Conservation (phyloP, 139 green algal species). For the Picochlorum sp. region DNA sequence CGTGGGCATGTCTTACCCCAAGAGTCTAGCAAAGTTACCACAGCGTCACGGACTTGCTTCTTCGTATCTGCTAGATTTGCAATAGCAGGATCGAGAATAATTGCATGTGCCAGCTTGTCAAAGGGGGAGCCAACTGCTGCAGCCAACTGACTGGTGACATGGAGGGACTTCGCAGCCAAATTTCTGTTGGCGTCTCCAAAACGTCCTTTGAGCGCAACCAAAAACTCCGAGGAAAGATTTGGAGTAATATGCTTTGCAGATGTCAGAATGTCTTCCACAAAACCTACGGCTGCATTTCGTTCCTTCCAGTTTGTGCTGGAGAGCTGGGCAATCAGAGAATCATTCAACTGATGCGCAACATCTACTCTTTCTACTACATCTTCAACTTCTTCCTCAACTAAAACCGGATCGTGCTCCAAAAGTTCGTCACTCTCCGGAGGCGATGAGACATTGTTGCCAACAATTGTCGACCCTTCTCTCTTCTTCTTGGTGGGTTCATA, state of each 20-base stretch:
- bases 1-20: conserved; percentile 47
- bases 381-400: conserved; percentile 12
- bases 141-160: conserved; percentile 67
- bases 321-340: conserved; percentile 40
- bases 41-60: conserved; percentile 63
- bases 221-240: conserved; percentile 33
- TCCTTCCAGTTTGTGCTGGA: conserved; percentile 85
- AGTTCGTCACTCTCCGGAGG: conserved; percentile 6
- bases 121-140: conserved; percentile 72
- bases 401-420: conserved; percentile 10
- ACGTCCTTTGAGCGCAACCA: conserved; percentile 32
- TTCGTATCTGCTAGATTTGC: conserved; percentile 84
- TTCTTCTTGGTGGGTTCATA: background rate
- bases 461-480: background rate
- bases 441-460: background rate
- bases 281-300: conserved; percentile 74
- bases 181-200: conserved; percentile 93
- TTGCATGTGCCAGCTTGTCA: conserved; percentile 37
- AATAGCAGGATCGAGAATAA: conserved; percentile 52
- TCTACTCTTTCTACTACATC: conserved; percentile 70
- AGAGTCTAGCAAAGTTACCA: conserved; percentile 67
- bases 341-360: conserved; percentile 58
- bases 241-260: conserved; percentile 39
- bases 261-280: conserved; percentile 49
- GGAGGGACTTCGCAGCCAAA: conserved; percentile 58